These are phyloP conservation scores for Begonia loranthoides DNA, from an alignment of 306 rosid species.

Conservation along the genomic window DNA sequence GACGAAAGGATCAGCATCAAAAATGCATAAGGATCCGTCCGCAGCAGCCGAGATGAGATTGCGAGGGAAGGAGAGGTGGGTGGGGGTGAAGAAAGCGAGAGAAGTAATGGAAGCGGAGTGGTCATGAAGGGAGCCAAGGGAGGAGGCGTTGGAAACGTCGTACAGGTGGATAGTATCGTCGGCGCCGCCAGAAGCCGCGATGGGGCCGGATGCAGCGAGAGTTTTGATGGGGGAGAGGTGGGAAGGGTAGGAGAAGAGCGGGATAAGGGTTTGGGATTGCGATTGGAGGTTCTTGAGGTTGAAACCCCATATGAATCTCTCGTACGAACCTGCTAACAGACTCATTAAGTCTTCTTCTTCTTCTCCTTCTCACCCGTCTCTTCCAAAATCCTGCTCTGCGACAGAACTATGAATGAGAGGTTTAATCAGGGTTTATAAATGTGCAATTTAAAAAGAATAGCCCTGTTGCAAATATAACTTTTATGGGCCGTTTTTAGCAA, in stretches of 20 bases:
- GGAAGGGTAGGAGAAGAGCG: conserved; percentile 75
- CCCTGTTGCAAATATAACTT: too few species aligned
- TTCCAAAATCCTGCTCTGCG: too few species aligned
- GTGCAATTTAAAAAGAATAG: too few species aligned
- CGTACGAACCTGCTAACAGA: conserved; percentile 81
- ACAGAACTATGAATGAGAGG: too few species aligned
- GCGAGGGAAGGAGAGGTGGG: conserved; percentile 53
- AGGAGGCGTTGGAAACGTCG: conserved; percentile 44
- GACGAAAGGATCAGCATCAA: conserved; percentile 76
- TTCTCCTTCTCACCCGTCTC: too few species aligned
- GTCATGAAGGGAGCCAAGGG: conserved; percentile 69
- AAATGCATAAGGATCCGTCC: conserved; percentile 52
- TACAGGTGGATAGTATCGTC: conserved; percentile 87
- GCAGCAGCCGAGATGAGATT: conserved; percentile 80
- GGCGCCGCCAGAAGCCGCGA: conserved; percentile 81
- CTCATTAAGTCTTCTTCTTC: too few species aligned
- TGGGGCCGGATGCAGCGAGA: conserved; percentile 55
- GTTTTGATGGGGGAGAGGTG: conserved; percentile 60
- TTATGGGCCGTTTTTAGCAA: too few species aligned
- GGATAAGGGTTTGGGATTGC: conserved; percentile 34
- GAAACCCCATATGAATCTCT: conserved; percentile 85
- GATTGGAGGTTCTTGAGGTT: conserved; percentile 30
- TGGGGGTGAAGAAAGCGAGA: conserved; percentile 62
- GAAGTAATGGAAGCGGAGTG: conserved; percentile 68
- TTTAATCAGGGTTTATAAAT: too few species aligned